Evolutionary conservation across 2,329 filamentous ascomycete genomes (phyloP).

Genomic region (Cordyceps farinosa): DNA sequence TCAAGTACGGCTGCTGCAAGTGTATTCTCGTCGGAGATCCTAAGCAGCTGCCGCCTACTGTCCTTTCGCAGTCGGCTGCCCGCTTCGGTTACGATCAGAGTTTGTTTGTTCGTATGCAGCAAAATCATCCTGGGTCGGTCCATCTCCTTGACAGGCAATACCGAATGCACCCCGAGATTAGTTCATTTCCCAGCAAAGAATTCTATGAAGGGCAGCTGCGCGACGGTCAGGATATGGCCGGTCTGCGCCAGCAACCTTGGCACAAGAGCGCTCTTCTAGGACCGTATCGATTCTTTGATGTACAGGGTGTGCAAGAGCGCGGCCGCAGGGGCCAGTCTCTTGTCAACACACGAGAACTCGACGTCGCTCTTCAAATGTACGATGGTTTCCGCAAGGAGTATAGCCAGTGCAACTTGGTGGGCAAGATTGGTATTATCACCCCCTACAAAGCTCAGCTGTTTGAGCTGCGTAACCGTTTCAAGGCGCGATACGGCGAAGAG

Average conservation of each 20-base stretch:
- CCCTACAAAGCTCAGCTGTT: slow-evolving; percentile 93
- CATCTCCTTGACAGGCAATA: slow-evolving; percentile 97
- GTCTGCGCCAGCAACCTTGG: slow-evolving; percentile 76
- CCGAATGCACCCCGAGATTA: slow-evolving; percentile 98
- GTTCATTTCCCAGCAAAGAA: slow-evolving; percentile 78
- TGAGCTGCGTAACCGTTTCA: slow-evolving; percentile 74
- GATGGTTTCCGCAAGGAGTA: slow-evolving; percentile 74
- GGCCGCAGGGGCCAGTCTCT: slow-evolving; percentile 84
- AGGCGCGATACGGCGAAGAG: slow-evolving; percentile 64
- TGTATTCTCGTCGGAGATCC: slow-evolving; percentile 97
- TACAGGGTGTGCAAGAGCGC: slow-evolving; percentile 79
- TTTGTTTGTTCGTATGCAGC: slow-evolving; percentile 97
- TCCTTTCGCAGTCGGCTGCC: slow-evolving; percentile 88
- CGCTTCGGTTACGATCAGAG: slow-evolving; percentile 95
- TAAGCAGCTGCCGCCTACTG: slow-evolving; percentile 93
- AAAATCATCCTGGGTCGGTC: slow-evolving; percentile 80
- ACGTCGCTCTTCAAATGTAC: slow-evolving; percentile 82
- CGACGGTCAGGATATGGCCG: slow-evolving; percentile 80
- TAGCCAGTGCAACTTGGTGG: slow-evolving; percentile 62
- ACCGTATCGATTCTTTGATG: slow-evolving; percentile 96
- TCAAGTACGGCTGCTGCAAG: slow-evolving; percentile 96
- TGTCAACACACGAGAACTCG: slow-evolving; percentile 82
- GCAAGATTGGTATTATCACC: slow-evolving; percentile 95
- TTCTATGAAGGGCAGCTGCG: slow-evolving; percentile 89
- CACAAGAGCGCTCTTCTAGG: slow-evolving; percentile 76